phyloP scores from a whole-genome alignment of 139 green algal genomes.

The Tetratostichococcus sp. region DNA sequence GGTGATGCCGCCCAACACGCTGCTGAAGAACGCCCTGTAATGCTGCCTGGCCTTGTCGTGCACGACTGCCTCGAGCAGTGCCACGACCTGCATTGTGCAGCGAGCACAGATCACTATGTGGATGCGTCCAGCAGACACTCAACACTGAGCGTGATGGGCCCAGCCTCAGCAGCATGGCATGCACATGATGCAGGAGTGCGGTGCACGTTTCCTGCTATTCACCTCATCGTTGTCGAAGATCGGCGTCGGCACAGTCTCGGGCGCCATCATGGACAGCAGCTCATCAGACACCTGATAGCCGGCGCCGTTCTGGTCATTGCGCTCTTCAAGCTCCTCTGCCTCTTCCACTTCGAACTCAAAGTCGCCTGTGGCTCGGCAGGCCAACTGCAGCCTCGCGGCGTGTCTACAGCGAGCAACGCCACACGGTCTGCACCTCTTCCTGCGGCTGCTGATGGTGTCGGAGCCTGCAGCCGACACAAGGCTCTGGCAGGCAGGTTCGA shows the following conservation, averaged over 20 bases:
- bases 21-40: slow-evolving; percentile 72
- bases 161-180: too few relatives aligned
- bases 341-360: background rate
- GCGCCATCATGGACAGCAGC: background rate
- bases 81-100: background rate
- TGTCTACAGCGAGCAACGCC: too few relatives aligned
- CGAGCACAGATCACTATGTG: too few relatives aligned
- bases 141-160: too few relatives aligned
- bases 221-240: background rate
- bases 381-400: too few relatives aligned
- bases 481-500: too few relatives aligned
- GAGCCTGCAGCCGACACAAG: too few relatives aligned
- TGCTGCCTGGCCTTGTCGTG: slow-evolving; percentile 7
- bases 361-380: background rate
- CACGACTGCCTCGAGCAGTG: background rate
- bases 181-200: too few relatives aligned
- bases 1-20: slow-evolving; percentile 73
- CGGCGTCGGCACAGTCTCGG: background rate
- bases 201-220: background rate
- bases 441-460: too few relatives aligned
- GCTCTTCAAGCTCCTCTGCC: background rate
- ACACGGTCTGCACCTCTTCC: too few relatives aligned
- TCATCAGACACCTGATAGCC: background rate
- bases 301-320: background rate
- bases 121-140: too few relatives aligned